Evolutionary conservation across 2,329 filamentous ascomycete species (phyloP).

Genomic region (Monosporascus sp.): DNA sequence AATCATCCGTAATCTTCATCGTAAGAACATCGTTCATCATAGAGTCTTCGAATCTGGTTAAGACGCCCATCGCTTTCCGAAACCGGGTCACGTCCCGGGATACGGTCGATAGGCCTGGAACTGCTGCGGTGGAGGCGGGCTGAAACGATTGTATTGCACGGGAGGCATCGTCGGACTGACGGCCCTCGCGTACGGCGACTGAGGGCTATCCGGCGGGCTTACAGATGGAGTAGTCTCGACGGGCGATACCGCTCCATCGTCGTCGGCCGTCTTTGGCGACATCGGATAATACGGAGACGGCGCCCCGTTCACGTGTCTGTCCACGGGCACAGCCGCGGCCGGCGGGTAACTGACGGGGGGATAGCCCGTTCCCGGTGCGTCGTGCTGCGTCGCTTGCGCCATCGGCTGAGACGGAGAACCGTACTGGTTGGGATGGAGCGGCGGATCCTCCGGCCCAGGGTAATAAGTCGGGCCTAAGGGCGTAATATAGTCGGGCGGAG

Average conservation of each 20-base stretch:
- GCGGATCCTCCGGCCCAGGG: conserved; percentile 6
- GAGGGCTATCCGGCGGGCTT: not conserved
- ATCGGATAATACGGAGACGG: conserved; percentile 1
- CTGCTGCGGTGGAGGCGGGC: not conserved
- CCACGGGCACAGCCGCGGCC: conserved; percentile 4
- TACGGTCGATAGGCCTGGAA: not conserved
- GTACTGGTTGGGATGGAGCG: conserved; percentile 4
- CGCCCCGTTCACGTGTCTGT: conserved; percentile 4
- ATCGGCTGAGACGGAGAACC: conserved; percentile 8
- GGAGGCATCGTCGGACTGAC: not conserved
- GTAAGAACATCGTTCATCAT: too few relatives aligned
- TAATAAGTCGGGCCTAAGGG: not conserved
- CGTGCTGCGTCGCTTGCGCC: conserved; percentile 17
- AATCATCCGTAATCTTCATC: too few relatives aligned
- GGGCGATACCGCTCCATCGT: not conserved
- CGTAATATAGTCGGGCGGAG: not conserved
- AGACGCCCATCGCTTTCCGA: too few relatives aligned
- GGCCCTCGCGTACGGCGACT: not conserved
- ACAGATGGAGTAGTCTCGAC: not conserved
- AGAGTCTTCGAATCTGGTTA: too few relatives aligned
- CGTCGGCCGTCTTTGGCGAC: not conserved
- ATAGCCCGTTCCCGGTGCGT: conserved; percentile 6
- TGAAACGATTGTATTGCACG: not conserved
- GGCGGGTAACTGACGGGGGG: conserved; percentile 8
- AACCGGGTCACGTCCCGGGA: not conserved